These are phyloP conservation scores for Neurospora sp. DNA, from an alignment of 495 filamentous ascomycete species.

Conservation along the genomic window DNA sequence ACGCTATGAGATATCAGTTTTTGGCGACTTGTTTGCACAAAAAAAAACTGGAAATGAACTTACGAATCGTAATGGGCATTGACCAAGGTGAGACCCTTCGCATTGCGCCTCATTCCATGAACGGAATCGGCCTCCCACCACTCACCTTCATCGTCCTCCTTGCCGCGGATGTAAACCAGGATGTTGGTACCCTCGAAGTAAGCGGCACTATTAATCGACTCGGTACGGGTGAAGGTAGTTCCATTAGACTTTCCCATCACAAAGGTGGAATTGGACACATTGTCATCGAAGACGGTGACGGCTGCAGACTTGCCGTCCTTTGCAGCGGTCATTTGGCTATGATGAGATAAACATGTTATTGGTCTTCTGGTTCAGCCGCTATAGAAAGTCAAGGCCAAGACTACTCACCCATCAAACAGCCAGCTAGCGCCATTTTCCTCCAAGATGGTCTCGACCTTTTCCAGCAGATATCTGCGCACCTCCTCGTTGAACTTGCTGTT, in stretches of 20 bases:
- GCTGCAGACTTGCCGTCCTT: slow-evolving; percentile 8
- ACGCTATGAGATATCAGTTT: slow-evolving; percentile 45
- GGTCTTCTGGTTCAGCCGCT: background rate
- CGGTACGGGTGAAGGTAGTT: background rate
- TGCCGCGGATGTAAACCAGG: slow-evolving; percentile 80
- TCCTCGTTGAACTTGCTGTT: slow-evolving; percentile 77
- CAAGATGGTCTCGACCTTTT: slow-evolving; percentile 58
- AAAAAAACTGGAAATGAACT: background rate
- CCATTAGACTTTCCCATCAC: slow-evolving; percentile 9
- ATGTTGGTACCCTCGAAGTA: slow-evolving; percentile 95
- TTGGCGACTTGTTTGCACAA: background rate
- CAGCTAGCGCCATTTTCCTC: slow-evolving; percentile 40
- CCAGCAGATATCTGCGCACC: slow-evolving; percentile 65
- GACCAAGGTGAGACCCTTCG: slow-evolving; percentile 72
- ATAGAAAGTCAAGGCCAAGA: slow-evolving; percentile 6
- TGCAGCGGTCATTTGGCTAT: background rate
- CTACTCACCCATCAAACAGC: slow-evolving; percentile 17
- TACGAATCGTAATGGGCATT: slow-evolving; percentile 86
- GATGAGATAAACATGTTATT: background rate
- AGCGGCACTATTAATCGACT: slow-evolving; percentile 28
- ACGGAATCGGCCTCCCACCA: slow-evolving; percentile 50
- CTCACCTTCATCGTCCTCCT: slow-evolving; percentile 52
- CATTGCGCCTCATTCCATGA: slow-evolving; percentile 34
- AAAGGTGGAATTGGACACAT: slow-evolving; percentile 64
- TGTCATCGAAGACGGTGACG: slow-evolving; percentile 68